Evolutionary conservation across 2,329 filamentous ascomycete species (phyloP).

Genomic region (Alternaria angustiovoidea): DNA sequence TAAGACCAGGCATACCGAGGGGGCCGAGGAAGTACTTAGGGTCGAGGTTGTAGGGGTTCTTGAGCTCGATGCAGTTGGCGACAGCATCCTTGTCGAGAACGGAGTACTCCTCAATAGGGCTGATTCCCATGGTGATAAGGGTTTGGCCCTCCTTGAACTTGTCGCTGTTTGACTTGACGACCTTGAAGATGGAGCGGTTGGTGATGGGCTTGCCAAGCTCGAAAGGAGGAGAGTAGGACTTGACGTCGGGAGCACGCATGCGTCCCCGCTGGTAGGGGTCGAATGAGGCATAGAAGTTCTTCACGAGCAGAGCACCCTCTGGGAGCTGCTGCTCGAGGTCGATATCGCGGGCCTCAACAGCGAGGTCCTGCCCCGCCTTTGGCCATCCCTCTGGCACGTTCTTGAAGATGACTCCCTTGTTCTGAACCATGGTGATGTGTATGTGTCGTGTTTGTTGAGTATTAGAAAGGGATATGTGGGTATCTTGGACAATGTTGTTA

Average conservation of each 20-base stretch:
- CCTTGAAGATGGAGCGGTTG: constrained; percentile 70
- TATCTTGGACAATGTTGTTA: constrained; percentile 1
- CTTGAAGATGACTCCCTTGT: constrained; percentile 81
- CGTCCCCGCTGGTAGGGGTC: constrained; percentile 86
- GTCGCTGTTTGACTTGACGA: constrained; percentile 72
- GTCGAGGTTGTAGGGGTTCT: constrained; percentile 75
- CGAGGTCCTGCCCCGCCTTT: constrained; percentile 74
- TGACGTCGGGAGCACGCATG: constrained; percentile 71
- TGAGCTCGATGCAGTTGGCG: constrained; percentile 61
- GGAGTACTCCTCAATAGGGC: constrained; percentile 75
- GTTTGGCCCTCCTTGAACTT: constrained; percentile 74
- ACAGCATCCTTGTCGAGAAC: constrained; percentile 60
- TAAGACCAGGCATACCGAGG: constrained; percentile 80
- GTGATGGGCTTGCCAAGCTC: constrained; percentile 68
- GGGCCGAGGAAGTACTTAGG: constrained; percentile 74
- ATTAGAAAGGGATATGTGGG: background rate
- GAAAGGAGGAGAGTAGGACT: constrained; percentile 74
- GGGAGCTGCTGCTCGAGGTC: constrained; percentile 68
- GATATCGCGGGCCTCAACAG: constrained; percentile 71
- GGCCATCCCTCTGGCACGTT: constrained; percentile 71
- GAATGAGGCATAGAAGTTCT: constrained; percentile 77
- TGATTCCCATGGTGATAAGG: constrained; percentile 59
- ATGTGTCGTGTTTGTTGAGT: constrained; percentile 11
- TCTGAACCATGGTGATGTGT: constrained; percentile 61
- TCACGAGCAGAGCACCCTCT: constrained; percentile 71